phyloP scores from a whole-genome alignment of 2,329 filamentous ascomycete species.

The Knufia fluminis region DNA sequence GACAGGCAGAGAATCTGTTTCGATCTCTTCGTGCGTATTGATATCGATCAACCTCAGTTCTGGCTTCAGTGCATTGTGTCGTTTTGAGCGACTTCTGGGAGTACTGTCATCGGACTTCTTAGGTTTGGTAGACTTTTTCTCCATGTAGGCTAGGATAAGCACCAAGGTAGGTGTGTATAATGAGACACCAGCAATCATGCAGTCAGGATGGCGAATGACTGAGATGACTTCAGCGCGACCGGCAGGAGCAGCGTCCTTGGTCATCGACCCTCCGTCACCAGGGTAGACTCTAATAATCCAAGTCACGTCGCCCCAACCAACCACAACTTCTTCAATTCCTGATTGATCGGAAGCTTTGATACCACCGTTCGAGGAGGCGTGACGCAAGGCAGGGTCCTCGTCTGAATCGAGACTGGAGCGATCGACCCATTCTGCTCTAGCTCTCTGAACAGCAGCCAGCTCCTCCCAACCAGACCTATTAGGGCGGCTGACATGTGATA shows the following conservation, averaged over 20 bases:
- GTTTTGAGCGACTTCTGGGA: conserved; percentile 38
- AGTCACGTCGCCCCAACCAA: conserved; percentile 92
- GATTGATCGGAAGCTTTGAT: conserved; percentile 33
- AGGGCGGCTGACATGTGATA: conserved; percentile 84
- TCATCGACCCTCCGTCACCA: conserved; percentile 48
- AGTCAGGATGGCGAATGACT: conserved; percentile 87
- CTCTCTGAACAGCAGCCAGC: conserved; percentile 94
- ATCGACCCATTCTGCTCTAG: conserved; percentile 85
- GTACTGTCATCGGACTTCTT: conserved; percentile 43
- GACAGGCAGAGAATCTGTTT: conserved; percentile 76
- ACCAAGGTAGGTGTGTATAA: conserved; percentile 89
- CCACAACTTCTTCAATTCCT: conserved; percentile 64
- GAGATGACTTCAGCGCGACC: conserved; percentile 85
- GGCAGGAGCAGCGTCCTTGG: conserved; percentile 49
- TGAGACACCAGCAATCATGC: conserved; percentile 93
- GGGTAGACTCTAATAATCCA: conserved; percentile 92
- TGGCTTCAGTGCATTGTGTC: conserved; percentile 71
- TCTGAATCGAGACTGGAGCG: conserved; percentile 68
- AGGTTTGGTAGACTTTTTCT: conserved; percentile 59
- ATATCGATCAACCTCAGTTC: conserved; percentile 89
- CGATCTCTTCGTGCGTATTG: conserved; percentile 68
- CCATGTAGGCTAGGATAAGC: conserved; percentile 83
- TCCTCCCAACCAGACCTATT: conserved; percentile 85
- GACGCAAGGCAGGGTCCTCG: conserved; percentile 38
- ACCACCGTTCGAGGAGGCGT: conserved; percentile 33